Evolutionary conservation across 345 rosid species (phyloP), one percentile per base, ranked within the genome.

Genomic region (Streptanthus diversifolius): DNA sequence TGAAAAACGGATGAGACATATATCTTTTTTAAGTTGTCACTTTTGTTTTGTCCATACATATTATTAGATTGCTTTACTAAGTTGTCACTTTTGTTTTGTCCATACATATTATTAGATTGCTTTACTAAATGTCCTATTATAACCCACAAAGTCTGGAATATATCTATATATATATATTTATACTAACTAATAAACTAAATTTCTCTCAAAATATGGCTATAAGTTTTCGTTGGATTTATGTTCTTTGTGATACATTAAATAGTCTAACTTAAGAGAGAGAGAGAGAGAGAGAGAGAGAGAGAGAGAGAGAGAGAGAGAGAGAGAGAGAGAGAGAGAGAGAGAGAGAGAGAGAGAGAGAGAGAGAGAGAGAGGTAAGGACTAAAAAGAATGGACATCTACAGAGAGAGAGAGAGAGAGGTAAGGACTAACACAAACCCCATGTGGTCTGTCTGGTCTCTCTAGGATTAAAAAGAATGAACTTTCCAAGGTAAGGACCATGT

Each of bases 391-490:
- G n/a, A n/a, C n/a, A n/a, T n/a, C n/a, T n/a, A n/a, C n/a, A n/a
- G n/a, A n/a, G n/a, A n/a, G n/a, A n/a, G n/a, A n/a, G n/a, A n/a
- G n/a, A n/a, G n/a, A n/a, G n/a, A n/a, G n/a, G n/a, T n/a, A n/a
- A n/a, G n/a, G n/a, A n/a, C 61, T 56, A 18, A 56, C 25, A 17
- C n/a, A 35, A 15, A 52, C 8, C 33, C 7, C 10, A 8, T 22
- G 5, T 17, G 29, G 32, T 37, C 36, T 25, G 12, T 1, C 4
- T 68, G n/a, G 17, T 67, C 73, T 66, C 62, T 39, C 7, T 93
- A 93, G 97, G 80, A 91, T 93, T 33, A 93, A 93, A 76, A 82
- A 88, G 58, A 82, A 91, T 65, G 87, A 83, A 79, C 81, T 83
- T 48, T 91, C 96, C 75, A 93, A 91, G 97, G 97, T 80, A 5